A percentile compares a stretch with the other conserved stretches of the same genome.
These are phyloP conservation scores for Euphorbia peplus DNA, from an alignment of 345 rosid genomes.

Conservation along the genomic window DNA sequence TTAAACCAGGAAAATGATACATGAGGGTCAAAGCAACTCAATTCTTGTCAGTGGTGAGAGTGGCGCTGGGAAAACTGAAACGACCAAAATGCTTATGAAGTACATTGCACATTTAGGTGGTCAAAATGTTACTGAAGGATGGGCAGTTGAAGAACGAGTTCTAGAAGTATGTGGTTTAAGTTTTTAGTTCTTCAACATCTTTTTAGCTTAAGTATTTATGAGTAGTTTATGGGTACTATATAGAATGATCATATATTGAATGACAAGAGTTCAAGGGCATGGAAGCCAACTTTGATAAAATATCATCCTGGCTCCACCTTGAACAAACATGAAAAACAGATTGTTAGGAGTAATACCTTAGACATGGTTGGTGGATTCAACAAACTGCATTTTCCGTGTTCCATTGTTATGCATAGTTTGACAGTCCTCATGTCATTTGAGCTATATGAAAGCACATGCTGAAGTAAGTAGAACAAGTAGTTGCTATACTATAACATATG, in stretches of 20 bases:
- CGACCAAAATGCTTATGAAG: slow-evolving; percentile 91
- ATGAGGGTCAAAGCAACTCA: slow-evolving; percentile 70
- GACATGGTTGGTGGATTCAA: background rate
- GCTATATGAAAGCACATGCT: background rate
- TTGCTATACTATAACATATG: background rate
- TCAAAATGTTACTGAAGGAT: slow-evolving; percentile 54
- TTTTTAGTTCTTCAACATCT: background rate
- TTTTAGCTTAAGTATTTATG: background rate
- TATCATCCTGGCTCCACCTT: background rate
- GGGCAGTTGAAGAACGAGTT: slow-evolving; percentile 74
- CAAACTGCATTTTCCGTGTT: background rate
- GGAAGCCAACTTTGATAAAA: background rate
- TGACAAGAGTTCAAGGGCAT: background rate
- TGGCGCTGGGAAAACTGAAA: slow-evolving; percentile 96
- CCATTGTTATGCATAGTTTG: background rate
- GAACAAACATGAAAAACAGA: background rate
- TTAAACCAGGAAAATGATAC: slow-evolving; percentile 67
- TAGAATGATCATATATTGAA: background rate
- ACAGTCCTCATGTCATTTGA: background rate
- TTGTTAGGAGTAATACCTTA: background rate
- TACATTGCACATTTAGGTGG: slow-evolving; percentile 90
- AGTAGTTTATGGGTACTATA: background rate
- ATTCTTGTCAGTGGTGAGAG: slow-evolving; percentile 96
- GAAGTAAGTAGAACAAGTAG: background rate
- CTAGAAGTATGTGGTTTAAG: slow-evolving; percentile 60